These are phyloP conservation scores for Bruguiera parviflora DNA, from an alignment of 345 rosid genomes.

Conservation along the genomic window DNA sequence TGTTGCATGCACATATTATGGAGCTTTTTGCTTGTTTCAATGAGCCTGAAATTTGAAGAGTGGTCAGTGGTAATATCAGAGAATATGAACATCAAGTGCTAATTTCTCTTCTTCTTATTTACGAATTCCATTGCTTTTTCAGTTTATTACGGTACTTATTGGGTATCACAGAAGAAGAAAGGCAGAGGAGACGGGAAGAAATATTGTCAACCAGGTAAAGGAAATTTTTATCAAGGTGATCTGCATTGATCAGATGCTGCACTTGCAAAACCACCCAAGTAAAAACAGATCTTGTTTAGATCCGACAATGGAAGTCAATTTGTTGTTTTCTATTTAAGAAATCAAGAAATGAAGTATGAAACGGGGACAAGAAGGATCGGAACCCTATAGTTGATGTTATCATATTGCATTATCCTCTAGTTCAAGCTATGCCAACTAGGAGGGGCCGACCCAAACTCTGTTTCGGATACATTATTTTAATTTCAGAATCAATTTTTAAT, in stretches of 20 bases:
- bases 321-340: neutral
- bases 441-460: no score
- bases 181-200: slow-evolving; percentile 75
- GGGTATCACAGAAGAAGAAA: slow-evolving; percentile 84
- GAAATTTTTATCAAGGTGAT: neutral
- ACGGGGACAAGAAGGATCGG: no score
- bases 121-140: neutral
- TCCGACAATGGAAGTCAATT: neutral
- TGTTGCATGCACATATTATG: no score
- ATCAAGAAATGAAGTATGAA: no score
- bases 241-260: neutral
- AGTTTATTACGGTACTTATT: slow-evolving; percentile 47
- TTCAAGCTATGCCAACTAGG: neutral
- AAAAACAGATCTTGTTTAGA: neutral
- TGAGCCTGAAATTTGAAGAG: neutral
- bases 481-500: neutral
- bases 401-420: neutral
- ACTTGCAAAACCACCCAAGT: neutral
- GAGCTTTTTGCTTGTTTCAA: no score
- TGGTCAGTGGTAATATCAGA: neutral
- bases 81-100: neutral
- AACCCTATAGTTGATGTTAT: no score
- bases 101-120: neutral
- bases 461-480: no score
- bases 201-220: slow-evolving; percentile 66